Percentiles rank a stretch among this genome's conserved stretches.
These are phyloP conservation scores for Leucocoprinus leucothites DNA, from an alignment of 768 basidiomycete species.

Conservation along the genomic window DNA sequence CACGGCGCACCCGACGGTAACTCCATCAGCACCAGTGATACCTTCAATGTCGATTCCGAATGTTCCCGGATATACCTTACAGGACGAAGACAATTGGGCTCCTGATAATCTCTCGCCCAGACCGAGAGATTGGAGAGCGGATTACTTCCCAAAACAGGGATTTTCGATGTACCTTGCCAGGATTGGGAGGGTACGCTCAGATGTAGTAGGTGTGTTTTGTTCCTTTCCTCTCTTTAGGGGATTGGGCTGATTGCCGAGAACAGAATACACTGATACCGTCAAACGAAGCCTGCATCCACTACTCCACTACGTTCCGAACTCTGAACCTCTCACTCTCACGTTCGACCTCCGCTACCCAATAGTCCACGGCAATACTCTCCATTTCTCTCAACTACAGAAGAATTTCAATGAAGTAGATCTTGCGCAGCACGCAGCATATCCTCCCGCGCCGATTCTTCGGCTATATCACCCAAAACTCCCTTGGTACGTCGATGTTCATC, in stretches of 20 bases:
- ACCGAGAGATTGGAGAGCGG: constrained; percentile 42
- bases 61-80: constrained; percentile 21
- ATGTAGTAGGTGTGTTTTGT: constrained; percentile 29
- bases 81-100: constrained; percentile 24
- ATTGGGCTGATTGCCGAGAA: not conserved
- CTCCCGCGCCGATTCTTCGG: constrained; percentile 48
- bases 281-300: constrained; percentile 29
- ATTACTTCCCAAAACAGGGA: constrained; percentile 29
- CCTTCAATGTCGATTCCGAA: not conserved
- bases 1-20: not conserved
- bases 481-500: constrained; percentile 63
- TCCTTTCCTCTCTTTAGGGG: not conserved
- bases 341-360: constrained; percentile 50
- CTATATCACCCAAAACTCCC: constrained; percentile 56
- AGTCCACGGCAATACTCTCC: constrained; percentile 24
- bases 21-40: not conserved
- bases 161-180: constrained; percentile 24
- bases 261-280: constrained; percentile 27
- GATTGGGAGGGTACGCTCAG: constrained; percentile 25
- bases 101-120: constrained; percentile 34
- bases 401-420: constrained; percentile 46
- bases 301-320: constrained; percentile 22
- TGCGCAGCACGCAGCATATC: constrained; percentile 49
- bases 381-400: constrained; percentile 44
- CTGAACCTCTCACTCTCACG: constrained; percentile 39